Percentiles rank a stretch among this genome's conserved stretches.
Conservation (phyloP, 352 stramenopile genomes). For the Phytopythium boreale region DNA sequence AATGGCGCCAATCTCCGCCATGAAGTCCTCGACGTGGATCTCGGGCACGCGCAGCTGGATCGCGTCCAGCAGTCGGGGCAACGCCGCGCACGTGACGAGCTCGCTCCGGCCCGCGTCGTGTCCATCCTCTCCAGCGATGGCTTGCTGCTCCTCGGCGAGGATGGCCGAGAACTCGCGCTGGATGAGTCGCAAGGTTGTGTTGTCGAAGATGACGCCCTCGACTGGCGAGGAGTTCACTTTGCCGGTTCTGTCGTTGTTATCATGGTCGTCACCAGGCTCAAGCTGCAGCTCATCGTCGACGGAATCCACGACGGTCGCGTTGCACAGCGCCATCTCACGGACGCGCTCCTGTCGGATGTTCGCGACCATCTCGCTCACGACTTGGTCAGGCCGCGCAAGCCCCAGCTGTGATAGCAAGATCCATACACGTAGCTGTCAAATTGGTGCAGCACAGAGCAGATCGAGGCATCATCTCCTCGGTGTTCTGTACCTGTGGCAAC, state of each 20-base stretch:
- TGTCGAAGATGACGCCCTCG: conserved; percentile 53
- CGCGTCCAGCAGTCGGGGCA: conserved; percentile 38
- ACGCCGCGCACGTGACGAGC: conserved; percentile 37
- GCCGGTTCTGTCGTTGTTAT: conserved; percentile 7
- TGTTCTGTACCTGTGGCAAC: conserved; percentile 45
- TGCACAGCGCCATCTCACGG: conserved; percentile 41
- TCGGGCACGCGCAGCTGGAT: conserved; percentile 42
- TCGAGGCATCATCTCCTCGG: background rate
- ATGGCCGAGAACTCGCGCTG: conserved; percentile 53
- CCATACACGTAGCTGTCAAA: background rate
- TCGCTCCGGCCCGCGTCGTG: conserved; percentile 6
- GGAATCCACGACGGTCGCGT: background rate
- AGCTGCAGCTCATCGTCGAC: background rate
- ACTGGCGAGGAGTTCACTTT: conserved; percentile 10
- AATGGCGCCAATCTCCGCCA: conserved; percentile 72
- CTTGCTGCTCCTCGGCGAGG: conserved; percentile 23
- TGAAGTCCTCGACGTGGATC: conserved; percentile 41
- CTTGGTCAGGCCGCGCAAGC: conserved; percentile 60
- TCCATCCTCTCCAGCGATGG: conserved; percentile 2
- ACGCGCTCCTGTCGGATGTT: conserved; percentile 65
- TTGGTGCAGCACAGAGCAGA: background rate
- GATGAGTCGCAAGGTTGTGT: conserved; percentile 47
- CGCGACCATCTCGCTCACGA: conserved; percentile 74
- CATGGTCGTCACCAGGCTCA: conserved; percentile 10
- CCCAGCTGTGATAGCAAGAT: conserved; percentile 37